Base-by-base conservation (phyloP, 2,329 filamentous ascomycete species). In the Scedosporium aurantiacum region DNA sequence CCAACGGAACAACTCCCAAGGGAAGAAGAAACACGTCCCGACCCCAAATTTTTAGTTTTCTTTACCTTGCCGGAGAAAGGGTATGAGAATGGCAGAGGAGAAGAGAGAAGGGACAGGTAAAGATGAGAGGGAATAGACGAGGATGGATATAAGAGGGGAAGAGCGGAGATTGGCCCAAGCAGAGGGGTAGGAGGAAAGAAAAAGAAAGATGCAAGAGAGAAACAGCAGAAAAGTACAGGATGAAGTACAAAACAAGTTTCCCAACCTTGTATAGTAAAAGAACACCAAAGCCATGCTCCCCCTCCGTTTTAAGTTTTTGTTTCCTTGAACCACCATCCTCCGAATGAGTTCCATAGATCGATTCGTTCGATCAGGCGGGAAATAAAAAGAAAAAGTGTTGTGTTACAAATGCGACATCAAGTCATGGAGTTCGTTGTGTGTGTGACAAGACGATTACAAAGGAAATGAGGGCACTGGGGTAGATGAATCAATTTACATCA, bases 401-500 rank as follows among this genome's bases (percentile, higher is more conserved):
- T 54, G 50, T 23, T 54, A 54, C 50, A 54, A 21, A 54, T 54
- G 50, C 50, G 50, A 54, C 50, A 25, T 54, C 56, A 45, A 47
- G 56, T 63, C 61, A 60, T 59, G 37, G 32, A 45, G 47, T 41
- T 52, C 23, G 23, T 54, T 54, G 6, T 14, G 50, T 10, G 43
- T 28, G 21, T 21, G 47, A 23, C 18, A 16, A 23, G 18, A 23
- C 5, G 25, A 61, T 45, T 14, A 18, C 37, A 62, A 54, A 41
- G 28, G 43, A 61, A 63, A 45, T 2, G 56, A 69, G 65, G 62
- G 67, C 67, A 62, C 58, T 64, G 61, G 66, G 64, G 50, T 67
- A 67, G 64, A 68, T 59, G 57, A 37, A 62, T 59, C 57, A 58
- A 57, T 45, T 61, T 62, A 64, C 58, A 62, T 60, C 62, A 63